phyloP scores from a whole-genome alignment of 2,329 filamentous ascomycete species.

The Colletotrichum tanaceti region DNA sequence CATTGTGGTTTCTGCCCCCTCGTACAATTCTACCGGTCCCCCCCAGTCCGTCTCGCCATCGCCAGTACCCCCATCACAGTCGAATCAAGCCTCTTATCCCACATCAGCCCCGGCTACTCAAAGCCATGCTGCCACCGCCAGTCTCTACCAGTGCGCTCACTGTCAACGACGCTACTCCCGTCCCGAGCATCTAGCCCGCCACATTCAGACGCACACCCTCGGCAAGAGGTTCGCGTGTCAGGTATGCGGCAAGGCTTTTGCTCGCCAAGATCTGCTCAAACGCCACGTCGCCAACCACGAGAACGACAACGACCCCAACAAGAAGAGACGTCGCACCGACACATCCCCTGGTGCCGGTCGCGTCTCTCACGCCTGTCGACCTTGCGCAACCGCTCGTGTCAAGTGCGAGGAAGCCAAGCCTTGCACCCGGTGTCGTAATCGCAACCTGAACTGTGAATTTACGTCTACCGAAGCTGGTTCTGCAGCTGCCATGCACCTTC shows the following conservation, averaged over 20 bases:
- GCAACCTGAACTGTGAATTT: constrained; percentile 59
- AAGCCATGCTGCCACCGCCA: constrained; percentile 45
- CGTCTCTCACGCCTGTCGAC: constrained; percentile 64
- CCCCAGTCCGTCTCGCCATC: constrained; percentile 32
- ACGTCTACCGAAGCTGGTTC: constrained; percentile 52
- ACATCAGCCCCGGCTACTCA: constrained; percentile 30
- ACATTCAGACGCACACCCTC: constrained; percentile 63
- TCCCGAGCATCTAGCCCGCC: constrained; percentile 65
- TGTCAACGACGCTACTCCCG: constrained; percentile 64
- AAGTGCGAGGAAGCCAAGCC: constrained; percentile 68
- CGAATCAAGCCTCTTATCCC: constrained; percentile 17
- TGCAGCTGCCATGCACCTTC: constrained; percentile 56
- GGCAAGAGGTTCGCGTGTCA: constrained; percentile 62
- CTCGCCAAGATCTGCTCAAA: constrained; percentile 64
- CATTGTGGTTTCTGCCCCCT: constrained; percentile 26
- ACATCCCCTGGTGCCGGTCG: constrained; percentile 59
- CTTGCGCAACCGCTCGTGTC: constrained; percentile 64
- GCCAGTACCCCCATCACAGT: constrained; percentile 14
- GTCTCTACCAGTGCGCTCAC: constrained; percentile 62
- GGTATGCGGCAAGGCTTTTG: constrained; percentile 65
- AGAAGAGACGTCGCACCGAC: constrained; percentile 60
- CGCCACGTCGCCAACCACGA: constrained; percentile 64
- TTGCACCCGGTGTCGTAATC: constrained; percentile 62
- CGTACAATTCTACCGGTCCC: constrained; percentile 15
- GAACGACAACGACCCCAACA: constrained; percentile 57